Evolutionary conservation across 2,329 filamentous ascomycete species (phyloP).

Genomic region (Trichoderma sp.): DNA sequence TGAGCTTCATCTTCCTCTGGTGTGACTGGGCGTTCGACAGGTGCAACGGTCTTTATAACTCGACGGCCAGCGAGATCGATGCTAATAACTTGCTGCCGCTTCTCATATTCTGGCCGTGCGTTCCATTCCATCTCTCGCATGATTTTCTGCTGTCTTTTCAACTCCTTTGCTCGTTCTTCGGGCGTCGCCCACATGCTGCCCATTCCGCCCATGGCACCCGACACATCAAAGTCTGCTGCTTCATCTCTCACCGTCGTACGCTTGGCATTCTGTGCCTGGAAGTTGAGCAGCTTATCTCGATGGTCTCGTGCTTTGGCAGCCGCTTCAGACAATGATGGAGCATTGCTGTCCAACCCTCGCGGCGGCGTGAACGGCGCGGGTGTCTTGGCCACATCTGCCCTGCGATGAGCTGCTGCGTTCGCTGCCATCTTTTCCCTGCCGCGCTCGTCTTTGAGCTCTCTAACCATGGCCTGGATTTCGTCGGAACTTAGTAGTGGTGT

Average conservation of each 20-base stretch:
- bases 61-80: conserved; percentile 79
- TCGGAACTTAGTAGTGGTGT: conserved; percentile 67
- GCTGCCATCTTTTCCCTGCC: conserved; percentile 83
- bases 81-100: conserved; percentile 78
- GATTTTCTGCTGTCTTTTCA: conserved; percentile 83
- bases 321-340: conserved; percentile 52
- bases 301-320: conserved; percentile 73
- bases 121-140: conserved; percentile 86
- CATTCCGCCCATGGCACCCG: conserved; percentile 45
- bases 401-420: conserved; percentile 70
- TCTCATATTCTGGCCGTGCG: conserved; percentile 83
- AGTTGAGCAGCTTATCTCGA: conserved; percentile 75
- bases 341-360: conserved; percentile 37
- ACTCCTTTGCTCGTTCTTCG: conserved; percentile 75
- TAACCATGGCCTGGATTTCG: conserved; percentile 84
- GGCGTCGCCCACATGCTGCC: conserved; percentile 78
- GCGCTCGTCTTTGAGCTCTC: conserved; percentile 78
- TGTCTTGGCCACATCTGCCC: conserved; percentile 63
- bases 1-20: conserved; percentile 49
- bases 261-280: conserved; percentile 82
- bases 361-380: conserved; percentile 61
- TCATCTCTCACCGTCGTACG: conserved; percentile 86
- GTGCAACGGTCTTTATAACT: conserved; percentile 71
- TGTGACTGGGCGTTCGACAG: conserved; percentile 58
- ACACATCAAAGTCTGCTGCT: conserved; percentile 64